Base-by-base conservation (phyloP, 371 early-diverging fungal species). In the Conidiobolus incongruus region DNA sequence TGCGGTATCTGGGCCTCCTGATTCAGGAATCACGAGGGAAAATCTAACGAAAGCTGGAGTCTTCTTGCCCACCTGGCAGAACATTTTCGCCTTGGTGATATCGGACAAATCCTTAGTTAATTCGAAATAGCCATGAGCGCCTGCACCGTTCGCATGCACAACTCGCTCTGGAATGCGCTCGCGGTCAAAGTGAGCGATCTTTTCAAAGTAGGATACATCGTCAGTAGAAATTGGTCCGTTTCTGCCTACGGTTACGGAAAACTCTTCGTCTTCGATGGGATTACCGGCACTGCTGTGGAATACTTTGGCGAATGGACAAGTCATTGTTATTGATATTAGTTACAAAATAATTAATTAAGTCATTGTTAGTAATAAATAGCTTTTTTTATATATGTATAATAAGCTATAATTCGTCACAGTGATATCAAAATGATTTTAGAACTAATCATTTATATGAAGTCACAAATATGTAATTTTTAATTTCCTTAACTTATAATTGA, bases 1-100 rank as follows among this genome's bases (percentile, higher is more conserved):
- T 12, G 68, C 75, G 38, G 75, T 73, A 52, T 83, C 81, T n/a
- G 75, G 70, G 20, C 68, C 63, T 44, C 81, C 81, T 46, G 62
- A 64, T 56, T 77, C 77, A 44, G 79, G 80, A 44, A 71, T 74
- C 3, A 81, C 81, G n/a, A 75, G 76, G 21, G 81, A 81, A 62
- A 83, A 80, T 38, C 84, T 74, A 16, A 64, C 53, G 50, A 81
- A 83, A n/a, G 72, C 51, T 0, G 81, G 81, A 11, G 81, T 83
- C 52, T 66, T 69, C 56, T 70, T 80, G 52, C 83, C 83, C 26
- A 75, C 58, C 21, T 61, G 55, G 55, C 57, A 58, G 52, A 83
- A 60, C 61, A 83, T 77, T 55, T 77, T 72, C 49, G 84, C 81
- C 54, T 69, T 66, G 36, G 79, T 68, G n/a, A n/a, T n/a, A n/a